Percentiles rank a stretch among this genome's conserved stretches.
Conservation (phyloP, 306 rosid species). For the Malus fusca region DNA sequence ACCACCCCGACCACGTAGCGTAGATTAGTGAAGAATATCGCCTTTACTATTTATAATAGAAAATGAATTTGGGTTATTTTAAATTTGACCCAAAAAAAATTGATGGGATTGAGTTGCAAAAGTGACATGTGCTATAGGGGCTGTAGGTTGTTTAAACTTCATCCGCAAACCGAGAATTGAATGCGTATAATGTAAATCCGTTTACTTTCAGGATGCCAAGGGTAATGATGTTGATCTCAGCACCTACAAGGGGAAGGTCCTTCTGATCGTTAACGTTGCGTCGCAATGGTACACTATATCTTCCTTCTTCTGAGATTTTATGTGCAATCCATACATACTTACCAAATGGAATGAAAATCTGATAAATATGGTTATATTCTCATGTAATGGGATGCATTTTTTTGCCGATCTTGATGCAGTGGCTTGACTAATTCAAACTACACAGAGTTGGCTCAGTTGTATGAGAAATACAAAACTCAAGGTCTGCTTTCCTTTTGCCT, state of each 20-base stretch:
- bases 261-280: conserved; percentile 90
- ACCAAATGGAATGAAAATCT: too few species aligned
- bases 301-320: background rate
- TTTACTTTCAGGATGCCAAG: conserved; percentile 67
- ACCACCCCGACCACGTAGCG: too few species aligned
- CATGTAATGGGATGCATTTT: background rate
- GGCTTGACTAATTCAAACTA: conserved; percentile 96
- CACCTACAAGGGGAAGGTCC: conserved; percentile 77
- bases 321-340: background rate
- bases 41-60: background rate
- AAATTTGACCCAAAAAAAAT: background rate
- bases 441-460: conserved; percentile 83
- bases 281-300: conserved; percentile 65
- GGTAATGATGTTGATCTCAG: conserved; percentile 84
- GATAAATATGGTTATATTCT: too few species aligned
- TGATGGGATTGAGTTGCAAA: background rate
- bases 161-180: background rate
- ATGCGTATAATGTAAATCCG: background rate
- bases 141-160: background rate
- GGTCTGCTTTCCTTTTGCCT: conserved; percentile 33
- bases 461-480: conserved; percentile 73
- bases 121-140: background rate
- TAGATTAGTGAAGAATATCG: too few species aligned
- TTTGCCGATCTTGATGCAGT: conserved; percentile 37
- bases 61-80: background rate